Evolutionary conservation across 495 filamentous ascomycete genomes (phyloP), one percentile per base, ranked within the genome.

Genomic region (Corynascus novoguineensis): DNA sequence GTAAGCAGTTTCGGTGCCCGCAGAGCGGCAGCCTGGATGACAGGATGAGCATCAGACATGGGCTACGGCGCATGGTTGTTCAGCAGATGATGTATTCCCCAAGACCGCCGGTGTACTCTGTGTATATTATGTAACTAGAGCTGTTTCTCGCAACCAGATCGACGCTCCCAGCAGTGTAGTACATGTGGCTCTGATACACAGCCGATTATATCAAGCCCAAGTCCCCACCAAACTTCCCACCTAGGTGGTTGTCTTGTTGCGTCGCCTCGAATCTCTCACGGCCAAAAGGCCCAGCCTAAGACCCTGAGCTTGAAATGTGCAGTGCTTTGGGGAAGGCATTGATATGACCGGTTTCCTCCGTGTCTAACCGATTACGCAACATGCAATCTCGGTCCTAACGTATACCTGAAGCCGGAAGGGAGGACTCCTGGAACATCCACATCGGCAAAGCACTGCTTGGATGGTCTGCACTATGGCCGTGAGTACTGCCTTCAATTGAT

Each of bases 1-100:
- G 90, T 90, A 64, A 87, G 89, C 38, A 83, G 82, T 12, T 90
- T 95, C 62, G 93, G 92, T 10, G 89, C 86, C 17, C 86, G 85
- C 69, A 78, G 90, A 63, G 88, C 95, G 15, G 80, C 89, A 11
- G 80, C 90, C 53, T 98, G 93, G 93, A 87, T 98, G 83, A 85
- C 82, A 49, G 85, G 86, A 52, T 96, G 38, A 73, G 79, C 12
- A 28, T 35, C 12, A n/a, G 56, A 17, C 21, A 38, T 27, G 12
- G 11, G 22, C 25, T 19, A 22, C 31, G 32, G 32, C 7, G 24
- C 21, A 3, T 52, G 31, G 31, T 24, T 5, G 4, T 19, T 21
- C 8, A 14, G 19, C 31, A 32, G 17, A 21, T 32, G 19, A n/a
- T 22, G 15, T 50, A 22, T 25, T 15, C 21, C 1, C n/a, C 42